Percentiles rank a stretch among this genome's conserved stretches.
These are phyloP conservation scores for Strobilomyces confusus DNA, from an alignment of 768 basidiomycete genomes.

Conservation along the genomic window DNA sequence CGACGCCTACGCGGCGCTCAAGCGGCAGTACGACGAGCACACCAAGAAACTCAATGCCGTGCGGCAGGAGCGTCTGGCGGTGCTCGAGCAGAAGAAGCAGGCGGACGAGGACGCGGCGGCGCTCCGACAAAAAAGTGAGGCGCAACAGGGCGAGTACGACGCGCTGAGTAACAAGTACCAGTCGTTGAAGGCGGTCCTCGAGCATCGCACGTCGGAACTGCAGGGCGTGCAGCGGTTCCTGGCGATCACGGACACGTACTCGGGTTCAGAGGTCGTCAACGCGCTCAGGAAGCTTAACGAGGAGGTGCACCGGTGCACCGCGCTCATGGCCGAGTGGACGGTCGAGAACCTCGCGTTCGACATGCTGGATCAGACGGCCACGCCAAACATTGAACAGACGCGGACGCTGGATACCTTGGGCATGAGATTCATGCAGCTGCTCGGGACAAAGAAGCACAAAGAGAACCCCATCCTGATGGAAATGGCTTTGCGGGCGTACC, in stretches of 20 bases:
- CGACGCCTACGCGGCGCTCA: conserved; percentile 15
- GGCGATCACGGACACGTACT: conserved; percentile 36
- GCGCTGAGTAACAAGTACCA: conserved; percentile 5
- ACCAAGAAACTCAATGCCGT: conserved; percentile 4
- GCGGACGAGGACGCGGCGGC: not conserved
- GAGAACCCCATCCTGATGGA: conserved; percentile 30
- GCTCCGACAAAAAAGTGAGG: conserved; percentile 10
- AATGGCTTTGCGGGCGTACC: conserved; percentile 29
- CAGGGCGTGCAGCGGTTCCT: conserved; percentile 42
- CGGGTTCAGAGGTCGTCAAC: conserved; percentile 42
- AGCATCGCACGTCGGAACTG: conserved; percentile 39
- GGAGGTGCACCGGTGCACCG: conserved; percentile 43
- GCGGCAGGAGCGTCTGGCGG: conserved; percentile 1
- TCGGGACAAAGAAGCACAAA: conserved; percentile 19
- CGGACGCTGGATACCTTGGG: conserved; percentile 12
- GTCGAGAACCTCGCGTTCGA: conserved; percentile 36
- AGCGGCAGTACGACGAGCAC: conserved; percentile 13
- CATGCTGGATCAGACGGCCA: not conserved
- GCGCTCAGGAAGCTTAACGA: conserved; percentile 42
- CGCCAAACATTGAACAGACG: conserved; percentile 7
- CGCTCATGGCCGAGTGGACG: conserved; percentile 41
- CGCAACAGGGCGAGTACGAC: conserved; percentile 14
- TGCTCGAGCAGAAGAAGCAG: conserved; percentile 3
- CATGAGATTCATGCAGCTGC: conserved; percentile 13
- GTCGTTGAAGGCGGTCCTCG: conserved; percentile 28